These are phyloP conservation scores for Laguncularia racemosa DNA, from an alignment of 345 rosid species.

Conservation along the genomic window DNA sequence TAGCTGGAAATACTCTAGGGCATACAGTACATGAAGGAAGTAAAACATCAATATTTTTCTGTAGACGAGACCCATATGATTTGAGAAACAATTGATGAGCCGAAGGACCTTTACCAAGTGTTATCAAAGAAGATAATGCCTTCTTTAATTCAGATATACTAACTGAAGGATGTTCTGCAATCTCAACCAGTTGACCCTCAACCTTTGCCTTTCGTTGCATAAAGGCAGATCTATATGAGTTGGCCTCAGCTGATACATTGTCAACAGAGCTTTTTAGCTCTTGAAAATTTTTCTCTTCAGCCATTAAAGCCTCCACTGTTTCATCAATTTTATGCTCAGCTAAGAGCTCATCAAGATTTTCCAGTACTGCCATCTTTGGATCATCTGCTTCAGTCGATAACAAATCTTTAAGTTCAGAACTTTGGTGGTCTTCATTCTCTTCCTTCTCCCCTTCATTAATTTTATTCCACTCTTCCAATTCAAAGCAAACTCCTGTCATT, in stretches of 20 bases:
- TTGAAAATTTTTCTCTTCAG: slow-evolving; percentile 54
- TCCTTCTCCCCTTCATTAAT: slow-evolving; percentile 26
- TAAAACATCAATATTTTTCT: slow-evolving; percentile 49
- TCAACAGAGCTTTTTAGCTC: slow-evolving; percentile 58
- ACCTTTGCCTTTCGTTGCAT: slow-evolving; percentile 55
- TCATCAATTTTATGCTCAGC: slow-evolving; percentile 81
- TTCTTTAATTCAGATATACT: slow-evolving; percentile 44
- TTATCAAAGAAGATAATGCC: slow-evolving; percentile 53
- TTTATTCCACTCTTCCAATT: slow-evolving; percentile 68
- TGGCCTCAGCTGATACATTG: slow-evolving; percentile 30
- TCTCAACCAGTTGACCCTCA: slow-evolving; percentile 64
- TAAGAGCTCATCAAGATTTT: slow-evolving; percentile 69
- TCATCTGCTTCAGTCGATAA: slow-evolving; percentile 25
- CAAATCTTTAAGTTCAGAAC: slow-evolving; percentile 22
- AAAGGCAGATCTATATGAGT: slow-evolving; percentile 48
- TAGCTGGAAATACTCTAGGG: slow-evolving; percentile 70
- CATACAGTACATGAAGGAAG: slow-evolving; percentile 71
- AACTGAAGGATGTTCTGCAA: slow-evolving; percentile 57
- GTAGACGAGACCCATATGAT: slow-evolving; percentile 44
- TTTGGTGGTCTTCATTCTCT: slow-evolving; percentile 23
- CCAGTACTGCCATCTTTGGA: slow-evolving; percentile 35
- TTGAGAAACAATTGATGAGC: slow-evolving; percentile 76
- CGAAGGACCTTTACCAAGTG: slow-evolving; percentile 75
- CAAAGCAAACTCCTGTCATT: slow-evolving; percentile 67
- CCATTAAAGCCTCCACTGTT: slow-evolving; percentile 58